Conservation (phyloP, 192 early-diverging fungal species). For the Pilobolus umbonatus region DNA sequence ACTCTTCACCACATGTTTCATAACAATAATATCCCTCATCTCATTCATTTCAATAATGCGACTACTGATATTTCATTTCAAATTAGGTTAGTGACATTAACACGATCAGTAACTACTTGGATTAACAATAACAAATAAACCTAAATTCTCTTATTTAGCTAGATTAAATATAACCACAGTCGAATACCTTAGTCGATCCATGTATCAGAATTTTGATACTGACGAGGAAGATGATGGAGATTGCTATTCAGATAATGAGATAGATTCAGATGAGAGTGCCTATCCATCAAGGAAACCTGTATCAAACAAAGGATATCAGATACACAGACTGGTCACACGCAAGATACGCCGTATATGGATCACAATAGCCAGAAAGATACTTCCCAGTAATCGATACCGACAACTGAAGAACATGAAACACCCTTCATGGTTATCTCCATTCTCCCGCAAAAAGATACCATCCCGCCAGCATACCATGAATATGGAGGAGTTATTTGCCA, state of each 20-base stretch:
- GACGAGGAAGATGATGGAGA: slow-evolving; percentile 4
- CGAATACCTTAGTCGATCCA: slow-evolving; percentile 22
- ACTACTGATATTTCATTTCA: slow-evolving; percentile 22
- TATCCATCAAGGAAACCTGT: background rate
- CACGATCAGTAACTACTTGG: slow-evolving; percentile 2
- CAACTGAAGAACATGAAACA: background rate
- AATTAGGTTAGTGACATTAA: slow-evolving; percentile 13
- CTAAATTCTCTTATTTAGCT: slow-evolving; percentile 2
- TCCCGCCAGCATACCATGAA: background rate
- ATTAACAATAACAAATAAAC: background rate
- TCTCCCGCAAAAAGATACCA: background rate
- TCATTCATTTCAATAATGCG: slow-evolving; percentile 12
- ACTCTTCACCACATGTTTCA: slow-evolving; percentile 3
- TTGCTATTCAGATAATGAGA: background rate
- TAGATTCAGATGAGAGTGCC: background rate
- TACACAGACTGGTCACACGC: background rate
- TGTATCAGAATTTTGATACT: slow-evolving; percentile 13
- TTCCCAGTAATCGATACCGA: slow-evolving; percentile 4
- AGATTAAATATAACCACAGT: slow-evolving; percentile 28
- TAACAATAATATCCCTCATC: slow-evolving; percentile 1
- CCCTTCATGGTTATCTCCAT: background rate
- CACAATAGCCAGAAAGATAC: background rate
- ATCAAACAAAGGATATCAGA: background rate
- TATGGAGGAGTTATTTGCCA: slow-evolving; percentile 24
- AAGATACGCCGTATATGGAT: slow-evolving; percentile 8